phyloP scores from a whole-genome alignment of 164 flowering plant genomes.

The Nelumbo lutea region DNA sequence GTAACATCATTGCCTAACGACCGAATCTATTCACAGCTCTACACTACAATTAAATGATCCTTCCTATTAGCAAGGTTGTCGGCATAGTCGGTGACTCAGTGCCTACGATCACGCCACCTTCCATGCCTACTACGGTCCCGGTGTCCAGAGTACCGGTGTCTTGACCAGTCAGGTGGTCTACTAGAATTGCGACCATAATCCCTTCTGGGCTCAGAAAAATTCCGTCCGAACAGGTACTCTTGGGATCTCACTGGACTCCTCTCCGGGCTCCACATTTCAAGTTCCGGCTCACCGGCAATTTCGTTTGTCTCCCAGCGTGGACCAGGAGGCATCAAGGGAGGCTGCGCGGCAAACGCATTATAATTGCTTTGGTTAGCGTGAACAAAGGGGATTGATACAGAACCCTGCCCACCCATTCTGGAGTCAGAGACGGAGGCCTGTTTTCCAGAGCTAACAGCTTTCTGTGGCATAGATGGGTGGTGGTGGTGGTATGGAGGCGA shows the following conservation, averaged over 20 bases:
- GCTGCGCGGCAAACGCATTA: conserved; percentile 14
- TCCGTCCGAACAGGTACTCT: conserved; percentile 19
- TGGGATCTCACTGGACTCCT: conserved; percentile 34
- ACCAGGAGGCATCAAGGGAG: conserved; percentile 1
- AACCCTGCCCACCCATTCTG: conserved; percentile 15
- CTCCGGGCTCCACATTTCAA: conserved; percentile 61
- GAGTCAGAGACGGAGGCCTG: conserved; percentile 16
- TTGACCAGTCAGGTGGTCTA: conserved; percentile 25
- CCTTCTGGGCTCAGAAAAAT: conserved; percentile 19
- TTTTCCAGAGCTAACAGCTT: conserved; percentile 13
- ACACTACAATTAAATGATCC: not conserved
- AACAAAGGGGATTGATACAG: conserved; percentile 13
- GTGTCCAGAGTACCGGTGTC: conserved; percentile 28
- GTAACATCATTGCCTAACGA: not conserved
- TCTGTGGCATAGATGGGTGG: conserved; percentile 11
- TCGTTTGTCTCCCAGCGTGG: conserved; percentile 33
- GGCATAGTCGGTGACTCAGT: conserved; percentile 1
- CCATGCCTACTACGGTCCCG: conserved; percentile 26
- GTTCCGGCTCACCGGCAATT: conserved; percentile 28
- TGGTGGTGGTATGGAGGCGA: conserved; percentile 1
- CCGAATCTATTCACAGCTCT: not conserved
- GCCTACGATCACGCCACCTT: conserved; percentile 30
- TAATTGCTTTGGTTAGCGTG: conserved; percentile 30
- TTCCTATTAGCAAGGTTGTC: no score
- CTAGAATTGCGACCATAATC: conserved; percentile 21